Conservation (phyloP, 176 grass and related monocot genomes). For the Juncus effusus region DNA sequence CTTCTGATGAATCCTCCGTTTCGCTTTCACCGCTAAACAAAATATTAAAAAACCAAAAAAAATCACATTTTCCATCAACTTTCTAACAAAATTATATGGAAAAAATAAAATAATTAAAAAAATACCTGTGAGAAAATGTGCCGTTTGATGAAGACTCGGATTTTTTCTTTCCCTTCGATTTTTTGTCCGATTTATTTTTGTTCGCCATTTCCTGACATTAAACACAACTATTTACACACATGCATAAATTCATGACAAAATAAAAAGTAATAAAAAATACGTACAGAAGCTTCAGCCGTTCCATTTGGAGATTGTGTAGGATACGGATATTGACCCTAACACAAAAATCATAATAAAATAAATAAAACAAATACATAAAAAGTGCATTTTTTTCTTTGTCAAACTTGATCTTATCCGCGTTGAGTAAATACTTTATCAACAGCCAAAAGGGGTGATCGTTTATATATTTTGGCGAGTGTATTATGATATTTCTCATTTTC, state of each 20-base stretch:
- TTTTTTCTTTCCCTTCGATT: conserved; percentile 22
- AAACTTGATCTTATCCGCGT: too few relatives aligned
- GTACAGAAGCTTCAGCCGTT: conserved; percentile 16
- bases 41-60: neutral
- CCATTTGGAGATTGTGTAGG: conserved; percentile 20
- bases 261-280: conserved; percentile 3
- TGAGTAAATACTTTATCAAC: too few relatives aligned
- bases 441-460: too few relatives aligned
- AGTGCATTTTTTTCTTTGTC: neutral
- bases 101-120: neutral
- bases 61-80: neutral
- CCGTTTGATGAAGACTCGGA: conserved; percentile 21
- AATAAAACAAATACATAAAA: neutral
- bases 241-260: neutral
- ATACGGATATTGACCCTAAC: conserved; percentile 30
- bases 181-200: conserved; percentile 26
- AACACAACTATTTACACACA: neutral
- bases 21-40: conserved; percentile 21
- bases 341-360: neutral
- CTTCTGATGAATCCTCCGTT: conserved; percentile 30
- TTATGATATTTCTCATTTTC: conserved; percentile 1
- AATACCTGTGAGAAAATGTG: conserved; percentile 19
- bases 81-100: neutral
- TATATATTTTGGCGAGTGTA: conserved; percentile 8
- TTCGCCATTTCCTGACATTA: conserved; percentile 8